Evolutionary conservation across 495 filamentous ascomycete genomes (phyloP).

Genomic region (Cairneyella variabilis): DNA sequence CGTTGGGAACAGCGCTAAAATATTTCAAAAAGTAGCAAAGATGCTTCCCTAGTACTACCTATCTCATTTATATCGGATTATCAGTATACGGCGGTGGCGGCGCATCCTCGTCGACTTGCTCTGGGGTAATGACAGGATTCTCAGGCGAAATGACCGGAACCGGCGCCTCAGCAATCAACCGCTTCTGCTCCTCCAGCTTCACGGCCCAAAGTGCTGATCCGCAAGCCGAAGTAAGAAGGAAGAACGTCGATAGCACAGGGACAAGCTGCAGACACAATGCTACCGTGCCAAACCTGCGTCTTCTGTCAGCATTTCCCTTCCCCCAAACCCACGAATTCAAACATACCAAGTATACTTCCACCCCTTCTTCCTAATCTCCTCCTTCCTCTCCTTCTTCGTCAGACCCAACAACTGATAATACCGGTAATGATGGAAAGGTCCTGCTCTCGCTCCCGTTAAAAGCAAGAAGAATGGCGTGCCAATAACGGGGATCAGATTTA

Average conservation of each 20-base stretch:
- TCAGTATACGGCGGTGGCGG: constrained; percentile 22
- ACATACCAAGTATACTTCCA: constrained; percentile 59
- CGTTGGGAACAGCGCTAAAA: too few species aligned
- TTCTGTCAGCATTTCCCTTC: constrained; percentile 14
- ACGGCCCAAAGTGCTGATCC: constrained; percentile 88
- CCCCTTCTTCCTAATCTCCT: constrained; percentile 59
- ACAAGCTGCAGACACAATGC: constrained; percentile 65
- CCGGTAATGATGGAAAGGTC: constrained; percentile 54
- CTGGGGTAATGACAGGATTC: background rate
- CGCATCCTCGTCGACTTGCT: constrained; percentile 17
- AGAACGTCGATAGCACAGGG: constrained; percentile 81
- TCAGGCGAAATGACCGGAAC: background rate
- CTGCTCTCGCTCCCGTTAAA: constrained; percentile 57
- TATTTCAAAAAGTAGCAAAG: too few species aligned
- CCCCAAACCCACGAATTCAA: background rate
- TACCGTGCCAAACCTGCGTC: constrained; percentile 43
- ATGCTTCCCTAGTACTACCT: too few species aligned
- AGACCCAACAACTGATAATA: constrained; percentile 85
- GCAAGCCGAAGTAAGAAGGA: constrained; percentile 72
- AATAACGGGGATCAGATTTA: constrained; percentile 85
- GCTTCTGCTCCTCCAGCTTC: constrained; percentile 39
- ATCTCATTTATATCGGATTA: constrained; percentile 20
- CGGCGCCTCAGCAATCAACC: constrained; percentile 16
- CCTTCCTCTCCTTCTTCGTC: constrained; percentile 55
- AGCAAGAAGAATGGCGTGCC: constrained; percentile 77